A percentile compares a stretch with the other conserved stretches of the same genome.
Conservation (phyloP, 202 grass and related monocot species). For the Elaeis oleifera region DNA sequence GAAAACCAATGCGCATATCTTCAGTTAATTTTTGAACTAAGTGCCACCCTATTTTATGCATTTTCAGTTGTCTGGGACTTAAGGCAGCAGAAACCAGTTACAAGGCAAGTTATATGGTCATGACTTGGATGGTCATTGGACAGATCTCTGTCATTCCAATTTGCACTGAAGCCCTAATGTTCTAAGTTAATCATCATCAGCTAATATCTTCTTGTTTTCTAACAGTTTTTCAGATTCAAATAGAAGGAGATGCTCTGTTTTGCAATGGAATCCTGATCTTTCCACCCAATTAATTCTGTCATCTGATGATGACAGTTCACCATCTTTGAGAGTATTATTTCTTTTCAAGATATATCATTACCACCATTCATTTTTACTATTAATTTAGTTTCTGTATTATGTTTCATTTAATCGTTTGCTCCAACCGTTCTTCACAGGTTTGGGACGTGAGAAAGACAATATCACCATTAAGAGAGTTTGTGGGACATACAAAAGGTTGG, state of each 20-base stretch:
- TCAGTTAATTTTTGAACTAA: too few relatives aligned
- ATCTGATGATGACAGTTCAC: constrained; percentile 86
- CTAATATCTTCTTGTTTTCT: background rate
- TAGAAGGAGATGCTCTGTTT: constrained; percentile 82
- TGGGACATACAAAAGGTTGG: constrained; percentile 88
- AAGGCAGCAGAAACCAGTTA: constrained; percentile 72
- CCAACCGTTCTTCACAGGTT: constrained; percentile 40
- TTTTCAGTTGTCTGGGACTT: constrained; percentile 98
- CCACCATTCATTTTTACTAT: too few relatives aligned
- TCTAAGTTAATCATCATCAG: too few relatives aligned
- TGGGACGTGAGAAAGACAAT: constrained; percentile 99
- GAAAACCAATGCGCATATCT: too few relatives aligned
- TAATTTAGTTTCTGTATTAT: background rate
- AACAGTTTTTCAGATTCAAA: constrained; percentile 86
- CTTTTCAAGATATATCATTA: too few relatives aligned
- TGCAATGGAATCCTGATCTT: constrained; percentile 94
- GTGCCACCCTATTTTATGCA: too few relatives aligned
- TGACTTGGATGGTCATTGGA: constrained; percentile 17
- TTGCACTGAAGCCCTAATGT: too few relatives aligned
- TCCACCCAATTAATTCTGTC: constrained; percentile 91
- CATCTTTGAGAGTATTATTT: constrained; percentile 66
- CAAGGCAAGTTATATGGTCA: constrained; percentile 45
- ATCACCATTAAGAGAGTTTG: constrained; percentile 92
- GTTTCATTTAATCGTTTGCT: background rate
- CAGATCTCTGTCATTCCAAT: too few relatives aligned